Evolutionary conservation across 441 rosid genomes (phyloP), one percentile per base, ranked within the genome.

Genomic region (Croton setiger): DNA sequence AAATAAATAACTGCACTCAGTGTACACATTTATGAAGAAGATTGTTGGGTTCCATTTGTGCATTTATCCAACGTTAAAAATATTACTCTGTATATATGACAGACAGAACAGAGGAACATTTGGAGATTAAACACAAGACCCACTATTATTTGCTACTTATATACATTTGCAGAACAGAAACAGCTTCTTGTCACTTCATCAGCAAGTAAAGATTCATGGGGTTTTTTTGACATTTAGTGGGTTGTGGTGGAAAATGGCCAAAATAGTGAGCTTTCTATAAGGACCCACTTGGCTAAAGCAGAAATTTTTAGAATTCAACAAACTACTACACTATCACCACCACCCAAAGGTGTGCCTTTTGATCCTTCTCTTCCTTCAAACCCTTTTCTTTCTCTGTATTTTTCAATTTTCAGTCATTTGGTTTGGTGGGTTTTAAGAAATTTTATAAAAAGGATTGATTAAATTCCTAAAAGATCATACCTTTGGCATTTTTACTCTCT

Each of bases 271-370:
- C 61, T n/a, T n/a, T n/a, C n/a, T n/a, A n/a, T 7, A 13, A 73
- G 80, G 82, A 73, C 80, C 82, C 83, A 79, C 76, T 15, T 58
- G n/a, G 62, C 63, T 21, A 43, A 73, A 76, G 62, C 20, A 66
- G 67, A 60, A 71, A 61, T 21, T 57, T 27, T 35, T 17, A 37
- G 55, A 68, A 51, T 72, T 76, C 78, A 65, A 70, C 80, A 47
- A 64, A 72, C n/a, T n/a, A n/a, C n/a, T n/a, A n/a, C n/a, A n/a
- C n/a, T n/a, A n/a, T n/a, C 69, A 13, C 18, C 44, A 13, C 44
- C 47, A 39, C 51, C 72, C 74, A 59, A 62, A n/a, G n/a, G 21
- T 52, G 56, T 41, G 47, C 62, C 55, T 41, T 41, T 43, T 56
- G 64, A 15, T 63, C 31, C 57, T 21, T 31, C 18, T 23, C 54